Conservation (phyloP, 208 protist genomes). For the Acanthamoeba castellanii region DNA sequence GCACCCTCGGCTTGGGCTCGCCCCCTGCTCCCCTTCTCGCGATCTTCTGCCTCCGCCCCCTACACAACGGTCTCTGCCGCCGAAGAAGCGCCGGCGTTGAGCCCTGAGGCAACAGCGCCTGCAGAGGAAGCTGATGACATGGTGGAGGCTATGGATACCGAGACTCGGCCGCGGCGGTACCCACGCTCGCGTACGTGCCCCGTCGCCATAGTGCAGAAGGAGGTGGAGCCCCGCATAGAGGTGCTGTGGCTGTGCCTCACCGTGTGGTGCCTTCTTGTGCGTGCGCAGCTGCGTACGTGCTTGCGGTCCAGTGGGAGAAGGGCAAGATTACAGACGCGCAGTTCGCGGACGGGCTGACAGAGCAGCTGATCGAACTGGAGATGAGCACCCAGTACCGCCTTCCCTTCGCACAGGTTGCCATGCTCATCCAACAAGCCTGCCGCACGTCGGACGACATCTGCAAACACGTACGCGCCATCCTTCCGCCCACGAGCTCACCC, state of each 20-base stretch:
- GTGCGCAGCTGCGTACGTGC: background rate
- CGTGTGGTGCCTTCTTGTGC: background rate
- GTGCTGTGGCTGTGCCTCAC: no score
- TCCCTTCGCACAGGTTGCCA: background rate
- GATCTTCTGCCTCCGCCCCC: background rate
- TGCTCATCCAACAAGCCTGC: background rate
- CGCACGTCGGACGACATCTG: background rate
- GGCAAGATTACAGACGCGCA: background rate
- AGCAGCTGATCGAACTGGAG: slow-evolving; percentile 15
- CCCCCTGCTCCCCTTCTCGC: no score
- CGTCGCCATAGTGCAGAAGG: no score
- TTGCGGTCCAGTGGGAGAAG: background rate
- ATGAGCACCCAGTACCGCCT: background rate
- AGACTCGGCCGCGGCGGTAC: no score
- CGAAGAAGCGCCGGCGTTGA: no score
- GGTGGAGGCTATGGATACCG: no score
- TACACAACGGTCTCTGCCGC: background rate
- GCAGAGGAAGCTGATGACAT: background rate
- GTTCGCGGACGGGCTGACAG: background rate
- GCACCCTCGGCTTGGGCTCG: no score
- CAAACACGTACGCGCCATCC: background rate
- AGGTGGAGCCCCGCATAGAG: no score
- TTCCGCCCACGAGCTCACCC: no score
- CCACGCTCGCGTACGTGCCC: no score
- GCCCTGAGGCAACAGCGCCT: no score